These are phyloP conservation scores for Schwanniomyces etchellsii DNA, from an alignment of 1,139 yeast genomes.

Conservation along the genomic window DNA sequence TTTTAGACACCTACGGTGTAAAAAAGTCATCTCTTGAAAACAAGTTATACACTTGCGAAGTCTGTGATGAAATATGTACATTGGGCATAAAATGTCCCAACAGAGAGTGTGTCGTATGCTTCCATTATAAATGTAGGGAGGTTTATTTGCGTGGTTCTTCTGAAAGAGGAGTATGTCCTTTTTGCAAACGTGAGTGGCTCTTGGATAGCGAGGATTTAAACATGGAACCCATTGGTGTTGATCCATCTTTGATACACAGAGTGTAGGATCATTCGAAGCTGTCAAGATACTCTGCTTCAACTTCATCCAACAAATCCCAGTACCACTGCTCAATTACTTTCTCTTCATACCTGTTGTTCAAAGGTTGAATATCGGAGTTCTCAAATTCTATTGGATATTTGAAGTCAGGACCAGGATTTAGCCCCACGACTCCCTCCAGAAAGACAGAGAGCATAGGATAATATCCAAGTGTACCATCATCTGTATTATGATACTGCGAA, in stretches of 20 bases:
- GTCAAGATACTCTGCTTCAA: constrained; percentile 62
- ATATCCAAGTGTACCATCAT: constrained; percentile 86
- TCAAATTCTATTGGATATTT: constrained; percentile 37
- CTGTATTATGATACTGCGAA: constrained; percentile 45
- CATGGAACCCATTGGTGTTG: too few relatives aligned
- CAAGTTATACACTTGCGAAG: constrained; percentile 40
- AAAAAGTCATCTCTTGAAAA: constrained; percentile 28
- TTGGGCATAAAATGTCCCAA: constrained; percentile 40
- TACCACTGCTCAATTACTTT: constrained; percentile 74
- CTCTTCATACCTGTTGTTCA: constrained; percentile 61
- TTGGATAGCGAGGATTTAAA: too few relatives aligned
- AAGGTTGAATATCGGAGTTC: constrained; percentile 33
- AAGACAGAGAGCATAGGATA: constrained; percentile 87
- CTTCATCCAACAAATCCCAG: constrained; percentile 82
- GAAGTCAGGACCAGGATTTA: constrained; percentile 69
- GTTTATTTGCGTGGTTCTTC: constrained; percentile 19
- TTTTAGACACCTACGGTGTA: constrained; percentile 40
- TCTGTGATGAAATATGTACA: constrained; percentile 55
- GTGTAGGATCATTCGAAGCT: constrained; percentile 27
- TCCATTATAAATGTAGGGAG: constrained; percentile 48
- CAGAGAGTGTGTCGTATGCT: constrained; percentile 27
- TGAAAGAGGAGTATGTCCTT: too few relatives aligned
- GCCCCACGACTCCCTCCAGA: constrained; percentile 68
- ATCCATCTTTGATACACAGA: too few relatives aligned
- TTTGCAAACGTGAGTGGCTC: too few relatives aligned